phyloP scores from a whole-genome alignment of 345 rosid genomes.

The Anacardium occidentale region DNA sequence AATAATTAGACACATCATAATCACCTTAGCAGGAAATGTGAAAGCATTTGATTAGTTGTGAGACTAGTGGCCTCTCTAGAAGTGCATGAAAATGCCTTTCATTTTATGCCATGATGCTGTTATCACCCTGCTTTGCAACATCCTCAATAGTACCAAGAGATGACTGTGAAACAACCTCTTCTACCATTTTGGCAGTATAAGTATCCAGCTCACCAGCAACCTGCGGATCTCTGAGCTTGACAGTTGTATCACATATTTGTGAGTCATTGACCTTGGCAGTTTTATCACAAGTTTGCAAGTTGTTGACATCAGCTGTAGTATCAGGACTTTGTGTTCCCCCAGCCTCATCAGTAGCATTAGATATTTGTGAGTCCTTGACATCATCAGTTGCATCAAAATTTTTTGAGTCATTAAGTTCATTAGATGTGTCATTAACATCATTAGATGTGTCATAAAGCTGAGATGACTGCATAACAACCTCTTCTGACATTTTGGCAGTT shows the following conservation, averaged over 20 bases:
- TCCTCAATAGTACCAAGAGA: conserved; percentile 25
- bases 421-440: conserved; percentile 36
- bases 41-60: conserved; percentile 12
- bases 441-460: conserved; percentile 35
- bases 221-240: conserved; percentile 25
- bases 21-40: neutral
- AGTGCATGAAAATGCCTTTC: conserved; percentile 12
- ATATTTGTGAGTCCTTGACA: conserved; percentile 18
- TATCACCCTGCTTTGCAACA: conserved; percentile 19
- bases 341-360: conserved; percentile 10
- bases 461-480: conserved; percentile 25
- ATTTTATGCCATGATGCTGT: conserved; percentile 18
- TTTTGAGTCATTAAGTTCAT: conserved; percentile 28
- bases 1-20: neutral
- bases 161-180: conserved; percentile 25
- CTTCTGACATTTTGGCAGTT: conserved; percentile 21
- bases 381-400: conserved; percentile 15
- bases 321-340: conserved; percentile 20
- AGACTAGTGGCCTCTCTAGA: conserved; percentile 20
- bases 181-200: conserved; percentile 13
- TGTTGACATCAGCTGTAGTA: conserved; percentile 12
- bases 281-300: conserved; percentile 20
- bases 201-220: conserved; percentile 26
- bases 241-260: conserved; percentile 15
- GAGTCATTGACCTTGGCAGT: conserved; percentile 27